These are phyloP conservation scores for Scutellaria minor DNA, from an alignment of 257 asterid species.

Conservation along the genomic window DNA sequence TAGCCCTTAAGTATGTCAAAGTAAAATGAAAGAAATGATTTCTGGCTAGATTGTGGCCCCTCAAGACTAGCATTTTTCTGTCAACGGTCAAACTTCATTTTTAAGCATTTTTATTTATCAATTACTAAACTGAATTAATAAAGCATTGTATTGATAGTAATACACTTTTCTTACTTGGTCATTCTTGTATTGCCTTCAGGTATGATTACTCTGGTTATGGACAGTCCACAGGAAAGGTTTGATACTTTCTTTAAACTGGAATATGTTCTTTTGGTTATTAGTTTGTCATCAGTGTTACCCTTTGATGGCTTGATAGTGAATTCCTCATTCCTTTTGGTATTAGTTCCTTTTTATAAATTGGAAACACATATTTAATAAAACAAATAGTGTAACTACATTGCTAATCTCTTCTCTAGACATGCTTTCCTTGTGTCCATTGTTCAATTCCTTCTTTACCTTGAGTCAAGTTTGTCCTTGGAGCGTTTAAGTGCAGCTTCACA, in stretches of 20 bases:
- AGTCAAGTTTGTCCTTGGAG: neutral
- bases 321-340: constrained; percentile 2
- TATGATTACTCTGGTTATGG: constrained; percentile 99
- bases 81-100: neutral
- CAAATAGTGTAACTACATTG: neutral
- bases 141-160: constrained; percentile 17
- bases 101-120: neutral
- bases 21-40: neutral
- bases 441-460: constrained; percentile 4
- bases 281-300: constrained; percentile 1
- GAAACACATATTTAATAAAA: neutral
- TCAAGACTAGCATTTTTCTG: neutral
- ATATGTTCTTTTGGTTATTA: neutral
- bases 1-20: constrained; percentile 15
- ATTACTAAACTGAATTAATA: neutral
- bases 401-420: constrained; percentile 9
- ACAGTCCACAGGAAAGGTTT: constrained; percentile 95
- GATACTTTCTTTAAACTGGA: constrained; percentile 42
- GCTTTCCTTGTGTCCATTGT: constrained; percentile 2
- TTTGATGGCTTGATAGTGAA: constrained; percentile 18
- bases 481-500: constrained; percentile 18
- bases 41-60: neutral
- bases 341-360: constrained; percentile 18
- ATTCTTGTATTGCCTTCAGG: constrained; percentile 49
- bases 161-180: constrained; percentile 34